Base-by-base conservation (phyloP, 177 flowering plant genomes). In the Viscum album region DNA sequence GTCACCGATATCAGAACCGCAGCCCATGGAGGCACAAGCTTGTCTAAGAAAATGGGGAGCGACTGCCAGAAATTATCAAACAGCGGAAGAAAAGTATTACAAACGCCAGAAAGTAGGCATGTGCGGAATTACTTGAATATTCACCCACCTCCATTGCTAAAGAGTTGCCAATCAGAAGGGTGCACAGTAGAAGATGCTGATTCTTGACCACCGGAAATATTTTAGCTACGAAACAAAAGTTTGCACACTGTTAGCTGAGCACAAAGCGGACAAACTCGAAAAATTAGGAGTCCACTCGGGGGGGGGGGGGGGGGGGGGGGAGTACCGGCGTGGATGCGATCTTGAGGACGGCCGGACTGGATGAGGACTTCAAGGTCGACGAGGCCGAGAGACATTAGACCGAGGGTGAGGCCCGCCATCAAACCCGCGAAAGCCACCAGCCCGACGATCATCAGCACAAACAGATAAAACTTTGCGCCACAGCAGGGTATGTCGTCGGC, bases 201-300 rank as follows among this genome's bases (percentile, higher is more conserved):
- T 90, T 92, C 83, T 92, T 90, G 34, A 92, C 98, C 76, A 92
- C 95, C 0, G 96, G 93, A 68, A 82, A 88, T 78, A 92, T 92
- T 77, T 89, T 90, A 39, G 86, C 98, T 92, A 91, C 75, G 76
- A 74, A 62, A 69, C 71, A 66, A 66, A 30, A 41, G n/a, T n/a
- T n/a, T n/a, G n/a, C n/a, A n/a, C n/a, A n/a, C n/a, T 39, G 31
- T 60, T 1, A 56, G 30, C 50, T 21, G 45, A 35, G 8, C 36
- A 28, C 10, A 26, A 17, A 28, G n/a, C 28, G 26, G 33, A 71
- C 10, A 7, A 64, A 28, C 34, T 71, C n/a, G n/a, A n/a, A n/a
- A n/a, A n/a, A n/a, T n/a, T n/a, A n/a, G n/a, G n/a, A n/a, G n/a
- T n/a, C n/a, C n/a, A n/a, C n/a, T n/a, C n/a, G n/a, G 66, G 17